phyloP scores from a whole-genome alignment of 208 protist genomes.

The Strigomonas oncopelti region DNA sequence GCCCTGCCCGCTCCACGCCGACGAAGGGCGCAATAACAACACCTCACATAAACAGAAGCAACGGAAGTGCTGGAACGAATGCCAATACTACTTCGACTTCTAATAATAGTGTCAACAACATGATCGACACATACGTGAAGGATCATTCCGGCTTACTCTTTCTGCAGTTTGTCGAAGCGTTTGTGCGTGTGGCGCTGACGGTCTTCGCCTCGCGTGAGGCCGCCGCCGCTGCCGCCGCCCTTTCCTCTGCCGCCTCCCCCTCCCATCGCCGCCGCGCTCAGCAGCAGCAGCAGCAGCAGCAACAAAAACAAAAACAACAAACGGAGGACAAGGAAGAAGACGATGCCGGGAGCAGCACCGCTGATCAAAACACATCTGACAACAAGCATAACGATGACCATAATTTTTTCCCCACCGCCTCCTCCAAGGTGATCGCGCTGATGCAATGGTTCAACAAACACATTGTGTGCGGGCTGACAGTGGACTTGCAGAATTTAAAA shows the following conservation, averaged over 20 bases:
- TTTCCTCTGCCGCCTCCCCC: slow-evolving; percentile 13
- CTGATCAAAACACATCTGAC: not conserved
- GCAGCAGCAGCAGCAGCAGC: too few relatives aligned
- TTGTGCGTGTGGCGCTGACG: slow-evolving; percentile 70
- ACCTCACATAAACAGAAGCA: too few relatives aligned
- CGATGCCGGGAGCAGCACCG: not conserved
- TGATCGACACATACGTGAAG: slow-evolving; percentile 11
- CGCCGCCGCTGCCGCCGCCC: slow-evolving; percentile 15
- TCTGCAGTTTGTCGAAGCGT: slow-evolving; percentile 60
- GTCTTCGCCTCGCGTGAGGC: slow-evolving; percentile 52
- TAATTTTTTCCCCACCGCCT: slow-evolving; percentile 44
- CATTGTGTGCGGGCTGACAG: slow-evolving; percentile 29
- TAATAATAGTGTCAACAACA: slow-evolving; percentile 6
- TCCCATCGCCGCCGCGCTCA: too few relatives aligned
- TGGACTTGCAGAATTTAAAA: not conserved
- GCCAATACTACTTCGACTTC: too few relatives aligned
- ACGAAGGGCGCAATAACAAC: too few relatives aligned
- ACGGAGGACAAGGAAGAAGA: not conserved
- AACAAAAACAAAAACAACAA: too few relatives aligned
- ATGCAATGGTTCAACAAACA: slow-evolving; percentile 78
- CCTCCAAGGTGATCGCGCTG: slow-evolving; percentile 44
- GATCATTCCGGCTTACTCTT: slow-evolving; percentile 42
- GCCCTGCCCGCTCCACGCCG: too few relatives aligned
- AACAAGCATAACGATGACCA: not conserved
- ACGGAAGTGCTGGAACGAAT: too few relatives aligned